Percentiles rank a stretch among this genome's conserved stretches.
Evolutionary conservation across 306 rosid genomes (phyloP).

Genomic region (Glycine tomentella): DNA sequence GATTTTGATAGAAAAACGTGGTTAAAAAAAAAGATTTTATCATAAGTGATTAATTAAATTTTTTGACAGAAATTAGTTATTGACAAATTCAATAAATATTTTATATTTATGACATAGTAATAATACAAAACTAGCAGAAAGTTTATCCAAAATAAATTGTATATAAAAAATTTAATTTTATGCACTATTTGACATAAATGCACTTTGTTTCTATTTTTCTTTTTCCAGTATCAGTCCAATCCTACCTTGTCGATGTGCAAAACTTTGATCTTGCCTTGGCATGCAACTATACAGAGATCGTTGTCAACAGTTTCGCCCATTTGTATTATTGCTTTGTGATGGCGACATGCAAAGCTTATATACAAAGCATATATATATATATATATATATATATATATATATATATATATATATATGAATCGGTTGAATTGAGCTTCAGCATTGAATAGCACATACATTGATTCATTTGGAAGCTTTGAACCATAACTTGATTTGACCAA

Average conservation of each 20-base stretch:
- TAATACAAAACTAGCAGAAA: background rate
- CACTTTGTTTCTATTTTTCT: background rate
- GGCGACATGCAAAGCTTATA: slow-evolving; percentile 40
- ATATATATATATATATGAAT: no score
- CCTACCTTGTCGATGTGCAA: slow-evolving; percentile 32
- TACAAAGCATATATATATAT: no score
- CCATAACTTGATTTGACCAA: slow-evolving; percentile 31
- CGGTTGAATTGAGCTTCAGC: slow-evolving; percentile 5
- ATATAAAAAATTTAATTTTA: no score
- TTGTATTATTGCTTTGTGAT: slow-evolving; percentile 49
- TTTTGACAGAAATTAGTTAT: no score
- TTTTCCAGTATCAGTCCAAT: slow-evolving; percentile 47
- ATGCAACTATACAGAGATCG: slow-evolving; percentile 42
- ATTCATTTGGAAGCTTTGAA: slow-evolving; percentile 39
- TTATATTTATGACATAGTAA: no score
- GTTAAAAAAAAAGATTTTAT: no score
- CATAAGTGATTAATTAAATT: no score
- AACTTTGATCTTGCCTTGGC: slow-evolving; percentile 36
- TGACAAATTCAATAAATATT: no score
- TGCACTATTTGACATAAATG: background rate
- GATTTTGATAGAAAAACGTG: no score
- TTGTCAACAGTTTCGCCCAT: slow-evolving; percentile 36
- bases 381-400: no score
- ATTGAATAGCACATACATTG: slow-evolving; percentile 18
- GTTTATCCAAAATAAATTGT: slow-evolving; percentile 11